These are phyloP conservation scores for Akebia trifoliata DNA, from an alignment of 164 flowering plant genomes.

Conservation along the genomic window DNA sequence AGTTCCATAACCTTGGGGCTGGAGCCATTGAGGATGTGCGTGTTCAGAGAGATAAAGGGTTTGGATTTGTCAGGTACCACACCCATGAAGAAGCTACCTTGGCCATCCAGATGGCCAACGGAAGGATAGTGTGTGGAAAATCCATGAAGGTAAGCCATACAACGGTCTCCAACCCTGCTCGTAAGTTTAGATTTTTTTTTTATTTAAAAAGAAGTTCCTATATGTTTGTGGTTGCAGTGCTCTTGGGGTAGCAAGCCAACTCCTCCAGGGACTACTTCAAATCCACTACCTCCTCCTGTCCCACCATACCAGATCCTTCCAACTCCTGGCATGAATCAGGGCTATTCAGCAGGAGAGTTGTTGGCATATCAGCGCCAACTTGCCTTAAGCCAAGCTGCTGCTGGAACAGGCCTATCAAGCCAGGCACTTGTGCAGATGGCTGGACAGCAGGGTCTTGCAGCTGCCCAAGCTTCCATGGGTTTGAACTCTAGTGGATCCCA, in stretches of 20 bases:
- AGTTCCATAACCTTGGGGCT: slow-evolving; percentile 85
- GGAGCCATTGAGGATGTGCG: slow-evolving; percentile 97
- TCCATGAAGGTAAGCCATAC: slow-evolving; percentile 73
- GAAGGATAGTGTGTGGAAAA: slow-evolving; percentile 63
- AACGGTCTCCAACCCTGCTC: too few species aligned
- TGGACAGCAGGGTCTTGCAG: slow-evolving; percentile 60
- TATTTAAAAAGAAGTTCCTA: not conserved
- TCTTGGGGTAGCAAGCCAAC: slow-evolving; percentile 99
- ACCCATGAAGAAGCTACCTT: slow-evolving; percentile 90
- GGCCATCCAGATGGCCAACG: slow-evolving; percentile 93
- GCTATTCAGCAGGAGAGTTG: slow-evolving; percentile 57
- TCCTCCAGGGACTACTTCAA: slow-evolving; percentile 84
- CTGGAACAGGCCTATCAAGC: slow-evolving; percentile 44
- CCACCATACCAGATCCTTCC: slow-evolving; percentile 52
- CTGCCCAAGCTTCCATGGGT: slow-evolving; percentile 76
- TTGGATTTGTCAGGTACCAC: slow-evolving; percentile 94
- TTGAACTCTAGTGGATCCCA: slow-evolving; percentile 47
- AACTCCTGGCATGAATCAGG: slow-evolving; percentile 23
- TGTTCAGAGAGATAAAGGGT: slow-evolving; percentile 91
- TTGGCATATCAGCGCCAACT: slow-evolving; percentile 84
- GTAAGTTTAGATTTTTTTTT: not conserved
- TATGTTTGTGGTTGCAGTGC: slow-evolving; percentile 48
- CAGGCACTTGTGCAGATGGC: slow-evolving; percentile 68
- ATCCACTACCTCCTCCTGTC: slow-evolving; percentile 91
- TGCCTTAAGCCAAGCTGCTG: slow-evolving; percentile 88